Percentiles rank a stretch among this genome's conserved stretches.
phyloP scores from a whole-genome alignment of 2,329 filamentous ascomycete species.

The Trichoderma oligosporum region DNA sequence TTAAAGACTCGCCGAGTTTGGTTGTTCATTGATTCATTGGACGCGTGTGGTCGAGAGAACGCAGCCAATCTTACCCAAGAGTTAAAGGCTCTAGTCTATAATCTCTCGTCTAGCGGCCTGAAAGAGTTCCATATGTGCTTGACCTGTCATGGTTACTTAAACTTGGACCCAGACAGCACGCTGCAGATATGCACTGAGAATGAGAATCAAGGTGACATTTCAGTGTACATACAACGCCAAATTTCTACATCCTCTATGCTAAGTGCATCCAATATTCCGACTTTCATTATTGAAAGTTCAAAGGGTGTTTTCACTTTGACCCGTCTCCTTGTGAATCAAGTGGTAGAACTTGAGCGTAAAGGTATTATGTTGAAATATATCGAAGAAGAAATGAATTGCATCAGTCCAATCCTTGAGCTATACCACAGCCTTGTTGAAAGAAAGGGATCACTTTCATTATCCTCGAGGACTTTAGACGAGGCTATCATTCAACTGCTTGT shows the following conservation, averaged over 20 bases:
- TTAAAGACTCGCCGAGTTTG: slow-evolving; percentile 23
- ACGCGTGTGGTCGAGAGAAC: slow-evolving; percentile 31
- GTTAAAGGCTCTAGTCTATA: slow-evolving; percentile 22
- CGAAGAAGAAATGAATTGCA: slow-evolving; percentile 20
- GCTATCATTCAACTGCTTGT: not conserved
- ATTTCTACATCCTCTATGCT: slow-evolving; percentile 20
- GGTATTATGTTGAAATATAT: slow-evolving; percentile 23
- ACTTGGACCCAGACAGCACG: slow-evolving; percentile 20
- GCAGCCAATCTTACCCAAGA: slow-evolving; percentile 23
- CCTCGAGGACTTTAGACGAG: not conserved
- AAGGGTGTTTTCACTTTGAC: slow-evolving; percentile 38
- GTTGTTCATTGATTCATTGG: slow-evolving; percentile 35
- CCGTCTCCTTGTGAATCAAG: slow-evolving; percentile 27
- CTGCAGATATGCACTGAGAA: slow-evolving; percentile 30
- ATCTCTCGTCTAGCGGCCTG: not conserved
- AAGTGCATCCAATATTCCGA: slow-evolving; percentile 3
- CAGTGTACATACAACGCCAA: slow-evolving; percentile 26
- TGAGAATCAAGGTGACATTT: slow-evolving; percentile 32
- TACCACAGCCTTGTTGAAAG: slow-evolving; percentile 26
- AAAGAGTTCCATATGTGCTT: slow-evolving; percentile 29
- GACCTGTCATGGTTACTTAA: slow-evolving; percentile 32
- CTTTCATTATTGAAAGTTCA: slow-evolving; percentile 25
- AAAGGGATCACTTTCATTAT: slow-evolving; percentile 19
- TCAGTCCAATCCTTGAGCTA: slow-evolving; percentile 27
- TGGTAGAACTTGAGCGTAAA: slow-evolving; percentile 15